Percentiles rank a stretch among this genome's conserved stretches.
These are phyloP conservation scores for Aegilops bicornis DNA, from an alignment of 176 grass and related monocot genomes.

Conservation along the genomic window DNA sequence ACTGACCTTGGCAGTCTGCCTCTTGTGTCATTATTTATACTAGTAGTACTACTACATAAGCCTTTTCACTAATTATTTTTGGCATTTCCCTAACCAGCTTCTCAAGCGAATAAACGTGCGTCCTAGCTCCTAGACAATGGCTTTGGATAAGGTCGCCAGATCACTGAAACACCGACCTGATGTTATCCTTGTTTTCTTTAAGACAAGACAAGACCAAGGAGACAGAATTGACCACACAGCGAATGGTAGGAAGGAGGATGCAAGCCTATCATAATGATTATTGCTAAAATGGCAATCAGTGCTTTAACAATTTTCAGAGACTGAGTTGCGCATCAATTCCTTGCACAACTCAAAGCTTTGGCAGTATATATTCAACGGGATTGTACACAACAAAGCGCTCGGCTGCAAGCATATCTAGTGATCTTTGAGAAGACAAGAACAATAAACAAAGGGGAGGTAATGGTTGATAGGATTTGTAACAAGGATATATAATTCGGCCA, in stretches of 20 bases:
- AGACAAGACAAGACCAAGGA: neutral
- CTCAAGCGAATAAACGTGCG: neutral
- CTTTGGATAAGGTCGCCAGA: neutral
- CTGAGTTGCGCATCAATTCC: neutral
- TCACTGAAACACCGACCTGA: conserved; percentile 5
- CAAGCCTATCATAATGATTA: neutral
- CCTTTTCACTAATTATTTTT: no score
- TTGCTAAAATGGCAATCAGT: neutral
- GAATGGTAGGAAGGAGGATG: neutral
- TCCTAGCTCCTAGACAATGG: neutral
- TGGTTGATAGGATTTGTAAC: neutral
- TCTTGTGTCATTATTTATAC: neutral
- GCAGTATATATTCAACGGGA: neutral
- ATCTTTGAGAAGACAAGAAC: neutral
- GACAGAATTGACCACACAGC: neutral
- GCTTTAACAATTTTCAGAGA: neutral
- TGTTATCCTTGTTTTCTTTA: neutral
- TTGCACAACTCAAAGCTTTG: no score
- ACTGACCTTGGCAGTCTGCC: neutral
- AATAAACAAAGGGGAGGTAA: neutral
- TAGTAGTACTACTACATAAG: no score
- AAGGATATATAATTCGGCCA: conserved; percentile 7
- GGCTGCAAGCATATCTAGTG: conserved; percentile 15
- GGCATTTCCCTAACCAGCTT: neutral
- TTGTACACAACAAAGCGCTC: neutral